Evolutionary conservation across 352 stramenopile species (phyloP).

Genomic region (Pythium diclinum): DNA sequence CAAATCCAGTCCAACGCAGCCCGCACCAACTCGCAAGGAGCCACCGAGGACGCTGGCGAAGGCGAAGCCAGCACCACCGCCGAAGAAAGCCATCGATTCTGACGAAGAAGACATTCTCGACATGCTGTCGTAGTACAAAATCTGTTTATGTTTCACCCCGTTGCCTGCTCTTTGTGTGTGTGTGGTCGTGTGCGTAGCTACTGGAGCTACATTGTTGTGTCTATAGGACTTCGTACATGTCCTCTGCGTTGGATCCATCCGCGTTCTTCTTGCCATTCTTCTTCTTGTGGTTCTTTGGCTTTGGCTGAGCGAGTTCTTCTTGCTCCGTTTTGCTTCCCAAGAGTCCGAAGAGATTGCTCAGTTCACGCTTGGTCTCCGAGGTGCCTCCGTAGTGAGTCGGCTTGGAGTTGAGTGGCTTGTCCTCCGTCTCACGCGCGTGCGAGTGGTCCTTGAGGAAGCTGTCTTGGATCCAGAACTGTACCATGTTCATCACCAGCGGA

Average conservation of each 20-base stretch:
- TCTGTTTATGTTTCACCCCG: background rate
- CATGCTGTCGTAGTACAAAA: constrained; percentile 36
- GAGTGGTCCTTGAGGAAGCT: constrained; percentile 70
- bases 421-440: constrained; percentile 2
- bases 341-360: constrained; percentile 18
- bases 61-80: constrained; percentile 5
- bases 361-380: constrained; percentile 9
- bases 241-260: constrained; percentile 11
- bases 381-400: constrained; percentile 10
- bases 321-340: background rate
- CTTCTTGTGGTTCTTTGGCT: background rate
- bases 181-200: background rate
- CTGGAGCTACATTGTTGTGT: background rate
- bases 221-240: constrained; percentile 29
- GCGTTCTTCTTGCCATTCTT: background rate
- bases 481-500: constrained; percentile 83
- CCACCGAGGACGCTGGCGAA: constrained; percentile 3
- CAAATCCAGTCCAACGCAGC: constrained; percentile 3
- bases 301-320: background rate
- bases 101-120: constrained; percentile 61
- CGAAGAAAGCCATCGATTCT: constrained; percentile 30
- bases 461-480: constrained; percentile 86
- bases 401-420: constrained; percentile 6
- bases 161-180: background rate
- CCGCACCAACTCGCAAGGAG: constrained; percentile 4